Evolutionary conservation across 2,329 filamentous ascomycete species (phyloP), one percentile per base, ranked within the genome.

Genomic region (Claviceps monticola): DNA sequence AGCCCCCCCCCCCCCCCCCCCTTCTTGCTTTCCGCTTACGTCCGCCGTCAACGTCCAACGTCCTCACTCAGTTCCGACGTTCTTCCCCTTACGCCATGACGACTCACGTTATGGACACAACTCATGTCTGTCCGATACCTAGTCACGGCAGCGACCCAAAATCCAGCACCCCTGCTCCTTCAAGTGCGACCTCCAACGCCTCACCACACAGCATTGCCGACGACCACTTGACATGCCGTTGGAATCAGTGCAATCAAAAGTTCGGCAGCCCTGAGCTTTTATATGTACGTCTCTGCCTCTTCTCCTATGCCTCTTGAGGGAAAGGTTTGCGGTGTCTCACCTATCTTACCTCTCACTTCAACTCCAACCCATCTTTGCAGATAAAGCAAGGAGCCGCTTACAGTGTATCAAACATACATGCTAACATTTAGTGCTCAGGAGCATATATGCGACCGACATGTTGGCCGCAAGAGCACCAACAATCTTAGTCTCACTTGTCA

Each of bases 381-480:
- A 29, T 29, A 8, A 29, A 29, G 26, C 26, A 29, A 29, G 36
- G 16, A 9, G 11, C 17, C 34, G 41, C 41, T 13, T 16, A 23
- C 14, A 9, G 16, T 21, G 26, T 29, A 29, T 29, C 26, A 29
- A 23, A 21, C 7, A 43, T 13, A 6, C 23, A 43, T 44, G 39
- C 48, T 49, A 44, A 49, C 26, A n/a, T 29, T 17, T 45, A n/a
- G 2, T 45, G 42, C 62, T 16, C 29, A 97, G 90, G 91, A 97
- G 63, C 93, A 98, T 70, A 90, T 98, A 60, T 97, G 93, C 71
- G 93, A 97, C 68, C 88, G 89, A 64, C 93, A 98, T 75, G 90
- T 98, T 66, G 93, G 93, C 58, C 88, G 93, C 71, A 98, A 98
- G 76, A 95, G 88, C 74, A 98, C 93, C 65, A 97, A 97, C 75